phyloP scores from a whole-genome alignment of 2,329 filamentous ascomycete genomes.

The Hymenoscyphus fraxineus region DNA sequence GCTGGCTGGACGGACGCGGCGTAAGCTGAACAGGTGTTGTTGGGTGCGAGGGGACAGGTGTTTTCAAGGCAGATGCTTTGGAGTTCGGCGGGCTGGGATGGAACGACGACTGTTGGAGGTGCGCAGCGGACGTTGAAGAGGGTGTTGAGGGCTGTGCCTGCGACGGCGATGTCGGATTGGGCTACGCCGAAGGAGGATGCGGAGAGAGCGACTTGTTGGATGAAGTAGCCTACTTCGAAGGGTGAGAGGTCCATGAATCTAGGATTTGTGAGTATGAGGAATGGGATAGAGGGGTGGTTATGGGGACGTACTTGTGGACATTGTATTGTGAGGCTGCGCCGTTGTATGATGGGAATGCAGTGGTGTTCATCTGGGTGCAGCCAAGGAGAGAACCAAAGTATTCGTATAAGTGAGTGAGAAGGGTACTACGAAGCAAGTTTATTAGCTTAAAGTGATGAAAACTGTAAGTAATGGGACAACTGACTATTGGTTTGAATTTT shows the following conservation, averaged over 20 bases:
- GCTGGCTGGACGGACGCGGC: conserved; percentile 15
- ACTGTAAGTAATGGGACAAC: background rate
- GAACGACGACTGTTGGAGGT: conserved; percentile 43
- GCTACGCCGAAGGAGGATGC: conserved; percentile 57
- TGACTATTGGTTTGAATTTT: conserved; percentile 53
- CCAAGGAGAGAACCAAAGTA: conserved; percentile 58
- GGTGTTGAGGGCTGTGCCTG: conserved; percentile 46
- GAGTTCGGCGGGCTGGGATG: conserved; percentile 43
- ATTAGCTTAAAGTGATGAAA: conserved; percentile 10
- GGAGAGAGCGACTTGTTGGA: conserved; percentile 53
- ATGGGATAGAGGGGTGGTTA: background rate
- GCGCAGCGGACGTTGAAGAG: conserved; percentile 52
- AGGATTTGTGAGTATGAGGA: conserved; percentile 9
- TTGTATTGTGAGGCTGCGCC: conserved; percentile 47
- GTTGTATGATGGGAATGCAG: conserved; percentile 47
- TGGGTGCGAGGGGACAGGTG: conserved; percentile 45
- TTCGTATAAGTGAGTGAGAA: conserved; percentile 59
- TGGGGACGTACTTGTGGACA: conserved; percentile 44
- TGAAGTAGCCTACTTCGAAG: conserved; percentile 55
- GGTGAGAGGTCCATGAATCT: conserved; percentile 54
- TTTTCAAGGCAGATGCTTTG: conserved; percentile 54
- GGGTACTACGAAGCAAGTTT: conserved; percentile 32
- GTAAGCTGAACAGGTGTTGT: conserved; percentile 46
- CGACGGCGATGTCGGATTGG: conserved; percentile 46
- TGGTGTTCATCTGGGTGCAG: conserved; percentile 48